Conservation (phyloP, 164 flowering plant species). For the Houttuynia cordata region DNA sequence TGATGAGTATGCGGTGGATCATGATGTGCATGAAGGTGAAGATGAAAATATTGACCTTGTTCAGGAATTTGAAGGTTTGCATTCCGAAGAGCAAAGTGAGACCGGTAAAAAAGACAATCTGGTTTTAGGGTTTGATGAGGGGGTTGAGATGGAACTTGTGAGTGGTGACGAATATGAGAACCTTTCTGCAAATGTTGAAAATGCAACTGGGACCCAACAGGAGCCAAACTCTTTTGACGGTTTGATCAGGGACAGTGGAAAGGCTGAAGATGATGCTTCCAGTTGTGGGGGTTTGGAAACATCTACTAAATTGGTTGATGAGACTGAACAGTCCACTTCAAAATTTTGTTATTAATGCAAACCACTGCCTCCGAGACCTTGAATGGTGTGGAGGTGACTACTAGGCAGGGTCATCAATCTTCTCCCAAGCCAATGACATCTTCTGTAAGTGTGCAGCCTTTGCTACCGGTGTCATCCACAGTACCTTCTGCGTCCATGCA, state of each 20-base stretch:
- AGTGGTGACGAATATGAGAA: conserved; percentile 47
- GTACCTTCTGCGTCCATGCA: conserved; percentile 32
- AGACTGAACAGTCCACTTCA: conserved; percentile 25
- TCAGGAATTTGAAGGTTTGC: conserved; percentile 48
- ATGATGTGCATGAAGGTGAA: conserved; percentile 65
- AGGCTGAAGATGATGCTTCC: conserved; percentile 17
- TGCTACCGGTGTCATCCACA: conserved; percentile 23
- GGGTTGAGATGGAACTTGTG: conserved; percentile 59
- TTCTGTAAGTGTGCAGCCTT: conserved; percentile 16
- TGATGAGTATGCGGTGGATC: conserved; percentile 71
- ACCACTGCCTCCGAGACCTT: conserved; percentile 7
- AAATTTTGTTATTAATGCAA: conserved; percentile 14
- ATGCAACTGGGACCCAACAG: conserved; percentile 18
- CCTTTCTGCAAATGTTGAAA: conserved; percentile 27
- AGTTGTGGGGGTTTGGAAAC: conserved; percentile 18
- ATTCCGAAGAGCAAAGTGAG: conserved; percentile 41
- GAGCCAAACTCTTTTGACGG: conserved; percentile 24
- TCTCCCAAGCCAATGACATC: conserved; percentile 16
- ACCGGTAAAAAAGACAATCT: conserved; percentile 30
- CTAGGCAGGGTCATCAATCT: conserved; percentile 13
- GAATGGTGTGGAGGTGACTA: conserved; percentile 20
- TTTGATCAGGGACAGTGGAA: conserved; percentile 13
- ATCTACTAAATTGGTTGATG: conserved; percentile 18
- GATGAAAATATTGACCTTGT: conserved; percentile 42
- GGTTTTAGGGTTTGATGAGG: conserved; percentile 74